Percentiles rank a stretch among this genome's conserved stretches.
Evolutionary conservation across 2,329 filamentous ascomycete species (phyloP).

Genomic region (Calycina marina): DNA sequence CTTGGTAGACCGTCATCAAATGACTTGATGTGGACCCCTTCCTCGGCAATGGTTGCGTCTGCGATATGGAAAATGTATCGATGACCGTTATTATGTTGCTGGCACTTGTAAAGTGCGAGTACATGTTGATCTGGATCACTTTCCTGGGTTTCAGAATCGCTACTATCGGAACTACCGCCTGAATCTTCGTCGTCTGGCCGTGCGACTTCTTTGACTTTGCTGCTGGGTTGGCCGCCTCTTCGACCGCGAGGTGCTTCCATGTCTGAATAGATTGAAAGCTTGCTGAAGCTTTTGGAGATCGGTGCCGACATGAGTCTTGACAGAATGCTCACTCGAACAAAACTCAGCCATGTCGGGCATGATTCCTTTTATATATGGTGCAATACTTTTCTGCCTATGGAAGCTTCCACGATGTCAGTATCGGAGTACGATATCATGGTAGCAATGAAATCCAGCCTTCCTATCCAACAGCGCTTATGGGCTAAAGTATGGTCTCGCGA

Average conservation of each 20-base stretch:
- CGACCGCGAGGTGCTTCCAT: conserved; percentile 15
- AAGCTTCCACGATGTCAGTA: conserved; percentile 10
- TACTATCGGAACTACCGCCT: too few relatives aligned
- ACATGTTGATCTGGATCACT: conserved; percentile 5
- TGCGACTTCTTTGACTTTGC: conserved; percentile 12
- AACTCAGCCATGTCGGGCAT: conserved; percentile 11
- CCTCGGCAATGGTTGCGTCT: conserved; percentile 14
- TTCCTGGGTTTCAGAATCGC: conserved; percentile 4
- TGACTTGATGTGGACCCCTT: conserved; percentile 15
- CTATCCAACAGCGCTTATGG: conserved; percentile 10
- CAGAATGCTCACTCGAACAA: conserved; percentile 4
- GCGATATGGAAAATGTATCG: conserved; percentile 19
- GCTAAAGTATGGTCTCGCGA: conserved; percentile 6
- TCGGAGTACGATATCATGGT: conserved; percentile 7
- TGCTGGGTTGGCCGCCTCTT: conserved; percentile 2
- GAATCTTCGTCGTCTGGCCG: conserved; percentile 4
- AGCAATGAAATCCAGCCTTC: conserved; percentile 16
- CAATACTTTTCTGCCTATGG: conserved; percentile 12
- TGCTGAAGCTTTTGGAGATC: conserved; percentile 17
- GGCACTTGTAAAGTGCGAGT: conserved; percentile 16
- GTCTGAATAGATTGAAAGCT: conserved; percentile 14
- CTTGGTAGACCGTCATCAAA: conserved; percentile 6
- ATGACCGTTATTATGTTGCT: conserved; percentile 7
- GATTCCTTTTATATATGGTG: conserved; percentile 8
- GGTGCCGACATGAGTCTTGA: conserved; percentile 19